A percentile compares a stretch with the other conserved stretches of the same genome.
Conservation (phyloP, 208 protist genomes). For the Zelonia costaricensis region DNA sequence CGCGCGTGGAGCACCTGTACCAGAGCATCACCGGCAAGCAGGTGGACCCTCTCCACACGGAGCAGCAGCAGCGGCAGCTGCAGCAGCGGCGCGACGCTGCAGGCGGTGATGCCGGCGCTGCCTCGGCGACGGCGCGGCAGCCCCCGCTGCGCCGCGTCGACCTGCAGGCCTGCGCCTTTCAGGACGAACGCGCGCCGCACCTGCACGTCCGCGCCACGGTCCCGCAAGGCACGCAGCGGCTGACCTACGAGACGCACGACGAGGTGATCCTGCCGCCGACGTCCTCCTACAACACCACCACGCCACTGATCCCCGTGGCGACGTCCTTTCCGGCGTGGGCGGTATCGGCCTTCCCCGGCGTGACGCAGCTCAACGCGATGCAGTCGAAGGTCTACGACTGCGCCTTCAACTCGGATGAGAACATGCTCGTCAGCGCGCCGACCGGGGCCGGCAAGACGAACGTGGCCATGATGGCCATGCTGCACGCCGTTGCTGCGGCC, state of each 20-base stretch:
- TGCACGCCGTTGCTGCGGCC: constrained; percentile 85
- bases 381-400: constrained; percentile 95
- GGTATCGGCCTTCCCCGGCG: constrained; percentile 52
- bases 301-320: constrained; percentile 30
- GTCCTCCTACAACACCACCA: constrained; percentile 43
- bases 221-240: constrained; percentile 64
- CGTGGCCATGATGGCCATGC: constrained; percentile 99
- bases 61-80: constrained; percentile 15
- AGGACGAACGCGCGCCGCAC: constrained; percentile 83
- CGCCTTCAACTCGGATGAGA: constrained; percentile 95
- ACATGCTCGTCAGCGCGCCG: constrained; percentile 99
- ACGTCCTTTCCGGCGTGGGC: constrained; percentile 72
- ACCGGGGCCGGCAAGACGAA: constrained; percentile 99
- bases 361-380: constrained; percentile 95
- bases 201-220: constrained; percentile 67
- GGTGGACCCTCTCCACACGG: constrained; percentile 35
- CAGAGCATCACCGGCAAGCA: constrained; percentile 84
- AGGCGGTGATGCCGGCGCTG: constrained; percentile 1
- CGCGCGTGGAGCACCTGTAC: constrained; percentile 74
- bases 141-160: constrained; percentile 68
- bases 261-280: constrained; percentile 82
- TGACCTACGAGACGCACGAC: constrained; percentile 84
- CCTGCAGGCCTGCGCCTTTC: constrained; percentile 71
- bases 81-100: constrained; percentile 1
- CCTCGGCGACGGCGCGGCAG: constrained; percentile 25